Percentiles rank a stretch among this genome's conserved stretches.
phyloP scores from a whole-genome alignment of 1,139 yeast species.

The Pichia sp. region DNA sequence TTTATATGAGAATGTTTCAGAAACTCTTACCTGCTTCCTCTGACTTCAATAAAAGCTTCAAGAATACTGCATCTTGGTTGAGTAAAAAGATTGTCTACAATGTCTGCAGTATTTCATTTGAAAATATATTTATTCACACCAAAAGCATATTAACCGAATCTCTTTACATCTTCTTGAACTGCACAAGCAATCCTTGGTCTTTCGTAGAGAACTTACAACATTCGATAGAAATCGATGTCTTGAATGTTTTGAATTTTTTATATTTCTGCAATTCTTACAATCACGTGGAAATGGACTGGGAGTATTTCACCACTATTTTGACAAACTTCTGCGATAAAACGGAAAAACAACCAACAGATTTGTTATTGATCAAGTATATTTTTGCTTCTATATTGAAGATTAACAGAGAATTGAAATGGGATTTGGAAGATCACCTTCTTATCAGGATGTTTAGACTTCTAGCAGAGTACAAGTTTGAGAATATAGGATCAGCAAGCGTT shows the following conservation, averaged over 20 bases:
- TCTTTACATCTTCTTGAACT: constrained; percentile 18
- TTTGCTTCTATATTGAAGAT: constrained; percentile 22
- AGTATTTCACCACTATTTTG: constrained; percentile 17
- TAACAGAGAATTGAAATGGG: constrained; percentile 26
- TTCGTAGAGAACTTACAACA: constrained; percentile 17
- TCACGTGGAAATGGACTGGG: constrained; percentile 28
- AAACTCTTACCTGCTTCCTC: constrained; percentile 18
- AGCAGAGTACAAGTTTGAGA: constrained; percentile 28
- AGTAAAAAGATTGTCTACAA: constrained; percentile 18
- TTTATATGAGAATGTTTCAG: constrained; percentile 20
- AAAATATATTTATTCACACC: constrained; percentile 13
- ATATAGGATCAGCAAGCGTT: constrained; percentile 19
- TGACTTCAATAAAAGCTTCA: constrained; percentile 9
- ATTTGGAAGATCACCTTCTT: constrained; percentile 28
- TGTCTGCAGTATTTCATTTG: constrained; percentile 20
- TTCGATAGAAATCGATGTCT: constrained; percentile 10
- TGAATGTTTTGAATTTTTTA: constrained; percentile 22
- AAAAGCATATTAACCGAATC: constrained; percentile 22
- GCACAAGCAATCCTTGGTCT: constrained; percentile 26
- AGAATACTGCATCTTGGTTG: constrained; percentile 13
- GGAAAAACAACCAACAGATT: neutral
- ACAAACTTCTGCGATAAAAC: constrained; percentile 15
- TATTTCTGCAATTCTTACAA: constrained; percentile 23
- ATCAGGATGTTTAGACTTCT: constrained; percentile 28
- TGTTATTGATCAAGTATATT: constrained; percentile 10